Evolutionary conservation across 2,329 filamentous ascomycete species (phyloP).

Genomic region (Fusarium algeriense): DNA sequence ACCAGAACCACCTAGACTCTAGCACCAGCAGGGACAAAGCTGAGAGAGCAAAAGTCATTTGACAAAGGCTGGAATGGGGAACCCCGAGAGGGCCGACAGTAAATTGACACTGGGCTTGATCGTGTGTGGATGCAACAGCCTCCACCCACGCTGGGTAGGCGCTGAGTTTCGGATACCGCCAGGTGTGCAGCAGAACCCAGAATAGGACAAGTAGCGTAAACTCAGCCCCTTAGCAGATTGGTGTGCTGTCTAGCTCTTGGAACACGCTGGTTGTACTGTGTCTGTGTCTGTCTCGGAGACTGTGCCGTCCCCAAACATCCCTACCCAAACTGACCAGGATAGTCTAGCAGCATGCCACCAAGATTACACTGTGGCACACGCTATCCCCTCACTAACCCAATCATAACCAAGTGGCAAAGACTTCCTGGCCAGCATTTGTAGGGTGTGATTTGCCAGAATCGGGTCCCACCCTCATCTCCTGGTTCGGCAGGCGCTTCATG

Average conservation of each 20-base stretch:
- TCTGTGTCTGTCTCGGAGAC: conserved; percentile 21
- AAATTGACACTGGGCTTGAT: conserved; percentile 41
- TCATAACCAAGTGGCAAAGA: conserved; percentile 51
- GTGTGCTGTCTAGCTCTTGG: conserved; percentile 35
- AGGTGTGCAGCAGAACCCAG: conserved; percentile 18
- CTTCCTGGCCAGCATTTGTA: conserved; percentile 39
- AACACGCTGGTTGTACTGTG: conserved; percentile 40
- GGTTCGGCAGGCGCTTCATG: conserved; percentile 36
- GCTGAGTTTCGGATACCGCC: conserved; percentile 39
- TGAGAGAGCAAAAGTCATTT: conserved; percentile 40
- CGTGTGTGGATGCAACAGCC: conserved; percentile 22
- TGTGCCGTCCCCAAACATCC: conserved; percentile 39
- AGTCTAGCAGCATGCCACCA: conserved; percentile 46
- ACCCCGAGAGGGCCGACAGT: conserved; percentile 35
- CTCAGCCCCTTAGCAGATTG: conserved; percentile 33
- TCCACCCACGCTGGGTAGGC: conserved; percentile 39
- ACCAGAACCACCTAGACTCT: background rate
- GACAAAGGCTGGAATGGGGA: conserved; percentile 45
- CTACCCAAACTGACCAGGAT: conserved; percentile 35
- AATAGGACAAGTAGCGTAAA: conserved; percentile 36
- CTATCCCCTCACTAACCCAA: conserved; percentile 48
- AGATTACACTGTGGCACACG: conserved; percentile 47
- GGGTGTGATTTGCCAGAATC: conserved; percentile 49
- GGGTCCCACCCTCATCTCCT: conserved; percentile 42
- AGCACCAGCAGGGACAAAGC: conserved; percentile 21